phyloP scores from a whole-genome alignment of 2,329 filamentous ascomycete species.

The Pseudocercospora vitis region DNA sequence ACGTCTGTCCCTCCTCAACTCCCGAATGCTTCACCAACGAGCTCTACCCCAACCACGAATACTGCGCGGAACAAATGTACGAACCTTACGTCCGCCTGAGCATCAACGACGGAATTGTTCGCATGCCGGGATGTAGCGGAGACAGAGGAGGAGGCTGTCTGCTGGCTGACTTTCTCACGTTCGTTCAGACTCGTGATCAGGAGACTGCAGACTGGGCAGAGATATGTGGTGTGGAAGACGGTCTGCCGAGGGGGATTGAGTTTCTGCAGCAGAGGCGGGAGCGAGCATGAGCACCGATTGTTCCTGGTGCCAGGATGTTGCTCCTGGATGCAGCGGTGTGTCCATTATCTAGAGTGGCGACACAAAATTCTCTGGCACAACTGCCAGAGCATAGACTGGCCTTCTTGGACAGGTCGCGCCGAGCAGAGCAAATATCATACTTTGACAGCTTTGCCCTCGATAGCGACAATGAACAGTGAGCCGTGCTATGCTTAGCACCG shows the following conservation, averaged over 20 bases:
- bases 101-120: constrained; percentile 58
- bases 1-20: constrained; percentile 46
- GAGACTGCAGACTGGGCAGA: constrained; percentile 51
- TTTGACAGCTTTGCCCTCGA: too few species aligned
- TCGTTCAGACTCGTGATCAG: constrained; percentile 43
- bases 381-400: too few species aligned
- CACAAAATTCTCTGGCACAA: too few species aligned
- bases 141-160: constrained; percentile 46
- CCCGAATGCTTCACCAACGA: constrained; percentile 17
- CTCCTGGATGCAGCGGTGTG: too few species aligned
- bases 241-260: constrained; percentile 45
- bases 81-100: constrained; percentile 53
- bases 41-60: constrained; percentile 24
- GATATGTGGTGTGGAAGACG: constrained; percentile 48
- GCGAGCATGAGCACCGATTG: neutral
- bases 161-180: constrained; percentile 45
- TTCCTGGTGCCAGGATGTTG: too few species aligned
- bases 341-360: too few species aligned
- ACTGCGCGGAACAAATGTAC: constrained; percentile 25
- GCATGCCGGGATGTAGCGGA: constrained; percentile 49
- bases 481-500: too few species aligned
- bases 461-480: too few species aligned
- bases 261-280: constrained; percentile 49
- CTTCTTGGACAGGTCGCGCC: too few species aligned
- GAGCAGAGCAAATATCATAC: too few species aligned